These are phyloP conservation scores for Psidium guajava DNA, from an alignment of 345 rosid genomes.

Conservation along the genomic window DNA sequence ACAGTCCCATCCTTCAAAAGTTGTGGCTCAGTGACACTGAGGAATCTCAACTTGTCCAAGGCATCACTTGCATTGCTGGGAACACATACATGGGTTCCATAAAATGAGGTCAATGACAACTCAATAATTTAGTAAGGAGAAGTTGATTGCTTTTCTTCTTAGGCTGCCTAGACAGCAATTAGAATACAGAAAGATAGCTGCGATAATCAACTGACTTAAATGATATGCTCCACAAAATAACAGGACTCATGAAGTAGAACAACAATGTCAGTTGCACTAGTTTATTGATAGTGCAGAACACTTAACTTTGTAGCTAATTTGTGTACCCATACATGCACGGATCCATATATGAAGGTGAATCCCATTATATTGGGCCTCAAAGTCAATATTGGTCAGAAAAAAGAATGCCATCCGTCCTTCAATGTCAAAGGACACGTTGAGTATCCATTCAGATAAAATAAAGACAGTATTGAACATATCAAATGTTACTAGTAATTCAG, in stretches of 20 bases:
- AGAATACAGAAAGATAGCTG: not conserved
- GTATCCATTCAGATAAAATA: not conserved
- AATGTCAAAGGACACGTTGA: not conserved
- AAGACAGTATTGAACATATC: not conserved
- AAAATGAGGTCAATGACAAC: not conserved
- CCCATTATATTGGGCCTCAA: not conserved
- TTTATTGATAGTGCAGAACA: not conserved
- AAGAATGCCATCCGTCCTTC: not conserved
- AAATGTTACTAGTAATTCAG: not conserved
- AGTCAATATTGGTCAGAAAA: not conserved
- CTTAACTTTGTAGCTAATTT: not conserved
- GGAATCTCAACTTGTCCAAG: conserved; percentile 82
- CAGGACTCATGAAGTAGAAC: not conserved
- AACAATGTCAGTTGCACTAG: not conserved
- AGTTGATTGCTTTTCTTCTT: not conserved
- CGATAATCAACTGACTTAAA: not conserved
- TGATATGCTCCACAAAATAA: not conserved
- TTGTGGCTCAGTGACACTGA: conserved; percentile 69
- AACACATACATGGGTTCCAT: not conserved
- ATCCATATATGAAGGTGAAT: not conserved
- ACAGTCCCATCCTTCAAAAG: conserved; percentile 49
- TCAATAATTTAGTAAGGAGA: not conserved
- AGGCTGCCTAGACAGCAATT: not conserved
- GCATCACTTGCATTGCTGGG: conserved; percentile 98
- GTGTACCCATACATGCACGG: not conserved